A percentile compares a stretch with the other conserved stretches of the same genome.
phyloP scores from a whole-genome alignment of 2,329 filamentous ascomycete species.

The Sarocladiaceae sp. region DNA sequence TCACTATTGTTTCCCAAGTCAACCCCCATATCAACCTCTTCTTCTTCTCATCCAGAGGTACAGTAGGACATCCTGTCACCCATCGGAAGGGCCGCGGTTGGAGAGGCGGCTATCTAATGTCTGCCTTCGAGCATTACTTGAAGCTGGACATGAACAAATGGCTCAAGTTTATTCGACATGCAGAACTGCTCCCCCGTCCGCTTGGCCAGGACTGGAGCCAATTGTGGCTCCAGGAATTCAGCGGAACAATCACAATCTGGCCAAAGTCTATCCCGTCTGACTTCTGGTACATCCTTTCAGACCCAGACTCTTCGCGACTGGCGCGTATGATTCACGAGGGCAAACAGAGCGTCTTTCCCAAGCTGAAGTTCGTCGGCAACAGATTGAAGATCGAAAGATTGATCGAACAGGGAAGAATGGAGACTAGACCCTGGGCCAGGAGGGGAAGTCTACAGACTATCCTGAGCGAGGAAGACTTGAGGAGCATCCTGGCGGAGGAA shows the following conservation, averaged over 20 bases:
- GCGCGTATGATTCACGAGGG: slow-evolving; percentile 88
- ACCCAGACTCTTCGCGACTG: slow-evolving; percentile 71
- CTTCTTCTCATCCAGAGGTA: slow-evolving; percentile 93
- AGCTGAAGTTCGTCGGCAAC: slow-evolving; percentile 87
- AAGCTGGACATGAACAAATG: slow-evolving; percentile 97
- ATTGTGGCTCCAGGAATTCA: slow-evolving; percentile 93
- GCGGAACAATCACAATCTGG: slow-evolving; percentile 95
- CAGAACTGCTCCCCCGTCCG: slow-evolving; percentile 85
- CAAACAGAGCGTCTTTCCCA: slow-evolving; percentile 84
- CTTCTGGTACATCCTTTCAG: slow-evolving; percentile 80
- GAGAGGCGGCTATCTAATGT: slow-evolving; percentile 92
- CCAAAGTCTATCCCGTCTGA: slow-evolving; percentile 75
- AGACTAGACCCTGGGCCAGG: slow-evolving; percentile 44
- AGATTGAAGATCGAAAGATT: slow-evolving; percentile 75
- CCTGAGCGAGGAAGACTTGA: slow-evolving; percentile 56
- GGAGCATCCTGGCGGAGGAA: slow-evolving; percentile 39
- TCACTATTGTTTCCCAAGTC: slow-evolving; percentile 82
- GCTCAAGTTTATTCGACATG: slow-evolving; percentile 88
- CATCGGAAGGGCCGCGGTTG: slow-evolving; percentile 91
- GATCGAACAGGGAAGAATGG: slow-evolving; percentile 54
- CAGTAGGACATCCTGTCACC: slow-evolving; percentile 88
- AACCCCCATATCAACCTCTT: slow-evolving; percentile 98
- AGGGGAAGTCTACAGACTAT: slow-evolving; percentile 56
- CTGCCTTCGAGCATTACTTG: slow-evolving; percentile 87
- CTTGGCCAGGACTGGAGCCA: slow-evolving; percentile 96